Evolutionary conservation across 78 protist genomes (phyloP).

Genomic region (Emiliania huxleyi): DNA sequence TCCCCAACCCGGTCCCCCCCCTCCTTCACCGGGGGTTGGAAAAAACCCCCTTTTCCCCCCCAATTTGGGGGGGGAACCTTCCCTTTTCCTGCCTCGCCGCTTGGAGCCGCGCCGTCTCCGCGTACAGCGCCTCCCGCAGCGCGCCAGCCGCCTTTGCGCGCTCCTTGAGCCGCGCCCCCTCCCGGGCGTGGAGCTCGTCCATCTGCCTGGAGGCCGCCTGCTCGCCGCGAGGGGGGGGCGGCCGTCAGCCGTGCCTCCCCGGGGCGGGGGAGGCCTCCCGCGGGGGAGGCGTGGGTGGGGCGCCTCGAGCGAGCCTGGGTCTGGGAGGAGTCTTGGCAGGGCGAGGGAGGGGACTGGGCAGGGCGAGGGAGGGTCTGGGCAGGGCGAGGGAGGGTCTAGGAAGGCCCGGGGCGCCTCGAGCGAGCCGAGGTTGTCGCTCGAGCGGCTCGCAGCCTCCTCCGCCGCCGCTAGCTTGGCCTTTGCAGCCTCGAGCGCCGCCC

Average conservation of each 20-base stretch:
- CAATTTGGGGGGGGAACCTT: constrained; percentile 61
- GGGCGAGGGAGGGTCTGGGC: too few species aligned
- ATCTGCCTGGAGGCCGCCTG: constrained; percentile 31
- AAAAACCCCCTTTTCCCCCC: constrained; percentile 46
- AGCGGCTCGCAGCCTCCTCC: background rate
- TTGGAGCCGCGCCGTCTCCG: constrained; percentile 58
- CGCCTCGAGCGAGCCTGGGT: too few species aligned
- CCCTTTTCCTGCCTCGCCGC: constrained; percentile 45
- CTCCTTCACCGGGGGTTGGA: background rate
- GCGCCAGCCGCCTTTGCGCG: constrained; percentile 35
- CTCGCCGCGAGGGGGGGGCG: too few species aligned
- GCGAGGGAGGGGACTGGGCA: too few species aligned
- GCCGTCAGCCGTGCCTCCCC: too few species aligned
- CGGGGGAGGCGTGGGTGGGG: too few species aligned
- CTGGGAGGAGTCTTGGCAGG: too few species aligned
- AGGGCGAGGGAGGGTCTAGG: too few species aligned
- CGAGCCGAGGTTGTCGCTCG: background rate
- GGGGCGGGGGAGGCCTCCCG: too few species aligned
- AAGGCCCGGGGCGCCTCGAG: too few species aligned
- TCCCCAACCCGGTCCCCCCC: too few species aligned
- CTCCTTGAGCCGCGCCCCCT: constrained; percentile 10
- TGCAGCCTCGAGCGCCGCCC: background rate
- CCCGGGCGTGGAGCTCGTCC: constrained; percentile 23
- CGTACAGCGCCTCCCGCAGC: constrained; percentile 60
- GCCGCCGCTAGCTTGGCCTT: background rate